These are phyloP conservation scores for Daldinia sp. DNA, from an alignment of 2,329 filamentous ascomycete genomes.

Conservation along the genomic window DNA sequence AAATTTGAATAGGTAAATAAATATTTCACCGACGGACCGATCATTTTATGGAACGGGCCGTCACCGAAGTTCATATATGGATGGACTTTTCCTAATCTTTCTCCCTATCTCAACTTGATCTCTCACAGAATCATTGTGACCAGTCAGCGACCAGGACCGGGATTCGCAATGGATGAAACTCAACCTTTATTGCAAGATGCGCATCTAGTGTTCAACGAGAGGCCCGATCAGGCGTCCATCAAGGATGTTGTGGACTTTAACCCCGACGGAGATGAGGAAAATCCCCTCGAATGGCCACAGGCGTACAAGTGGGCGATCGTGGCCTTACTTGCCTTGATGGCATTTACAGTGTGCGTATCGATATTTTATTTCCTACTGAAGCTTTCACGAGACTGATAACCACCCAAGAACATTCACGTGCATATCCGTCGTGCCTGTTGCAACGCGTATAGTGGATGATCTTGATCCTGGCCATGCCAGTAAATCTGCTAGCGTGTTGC, in stretches of 20 bases:
- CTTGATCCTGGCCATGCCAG: slow-evolving; percentile 50
- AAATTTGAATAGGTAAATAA: not conserved
- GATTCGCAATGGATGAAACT: slow-evolving; percentile 47
- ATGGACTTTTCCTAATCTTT: not conserved
- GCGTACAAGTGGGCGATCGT: slow-evolving; percentile 63
- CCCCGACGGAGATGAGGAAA: slow-evolving; percentile 56
- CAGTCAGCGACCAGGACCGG: not conserved
- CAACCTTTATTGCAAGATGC: slow-evolving; percentile 46
- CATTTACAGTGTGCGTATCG: slow-evolving; percentile 61
- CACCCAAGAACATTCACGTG: slow-evolving; percentile 63
- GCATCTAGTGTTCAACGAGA: slow-evolving; percentile 34
- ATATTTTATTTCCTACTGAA: not conserved
- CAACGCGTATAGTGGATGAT: slow-evolving; percentile 59
- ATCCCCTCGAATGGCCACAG: slow-evolving; percentile 62
- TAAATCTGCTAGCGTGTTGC: slow-evolving; percentile 62
- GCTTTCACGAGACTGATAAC: not conserved
- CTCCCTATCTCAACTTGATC: not conserved
- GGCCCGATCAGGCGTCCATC: slow-evolving; percentile 31
- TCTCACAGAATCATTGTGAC: not conserved
- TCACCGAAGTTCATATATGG: not conserved
- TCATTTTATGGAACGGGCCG: slow-evolving; percentile 4
- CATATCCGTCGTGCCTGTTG: slow-evolving; percentile 63
- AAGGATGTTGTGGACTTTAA: slow-evolving; percentile 55
- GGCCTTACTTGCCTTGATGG: slow-evolving; percentile 60
- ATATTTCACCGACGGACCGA: not conserved